Evolutionary conservation across 495 filamentous ascomycete species (phyloP).

Genomic region (Pseudevernia furfuracea): DNA sequence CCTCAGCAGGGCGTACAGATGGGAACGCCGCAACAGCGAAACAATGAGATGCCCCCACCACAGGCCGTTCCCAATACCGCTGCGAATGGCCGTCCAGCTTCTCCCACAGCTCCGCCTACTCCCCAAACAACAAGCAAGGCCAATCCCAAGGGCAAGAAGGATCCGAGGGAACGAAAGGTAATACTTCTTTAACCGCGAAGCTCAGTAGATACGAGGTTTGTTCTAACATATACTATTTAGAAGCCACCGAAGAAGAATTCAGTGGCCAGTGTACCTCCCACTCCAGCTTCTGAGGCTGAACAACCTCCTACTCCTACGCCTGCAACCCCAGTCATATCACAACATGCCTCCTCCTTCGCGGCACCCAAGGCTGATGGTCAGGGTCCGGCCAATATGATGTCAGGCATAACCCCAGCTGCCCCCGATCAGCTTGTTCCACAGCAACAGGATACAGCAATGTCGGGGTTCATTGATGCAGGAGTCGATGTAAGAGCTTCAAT

Average conservation of each 20-base stretch:
- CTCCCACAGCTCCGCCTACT: constrained; percentile 77
- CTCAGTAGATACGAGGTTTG: not conserved
- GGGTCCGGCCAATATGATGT: constrained; percentile 42
- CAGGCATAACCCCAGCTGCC: constrained; percentile 34
- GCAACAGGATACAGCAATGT: constrained; percentile 30
- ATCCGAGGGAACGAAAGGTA: constrained; percentile 74
- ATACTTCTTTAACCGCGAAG: constrained; percentile 28
- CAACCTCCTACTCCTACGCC: constrained; percentile 69
- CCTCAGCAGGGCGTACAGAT: constrained; percentile 54
- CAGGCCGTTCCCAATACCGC: constrained; percentile 61
- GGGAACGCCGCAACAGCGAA: constrained; percentile 68
- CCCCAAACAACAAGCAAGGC: constrained; percentile 72
- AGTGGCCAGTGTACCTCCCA: constrained; percentile 56
- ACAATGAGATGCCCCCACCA: constrained; percentile 83
- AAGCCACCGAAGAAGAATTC: constrained; percentile 65
- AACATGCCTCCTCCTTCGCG: constrained; percentile 56
- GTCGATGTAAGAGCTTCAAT: constrained; percentile 31
- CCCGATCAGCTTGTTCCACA: constrained; percentile 39
- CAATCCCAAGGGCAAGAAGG: constrained; percentile 75
- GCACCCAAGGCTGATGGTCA: constrained; percentile 40
- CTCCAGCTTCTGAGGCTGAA: constrained; percentile 67
- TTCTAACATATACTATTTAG: constrained; percentile 28
- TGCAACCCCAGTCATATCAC: constrained; percentile 79
- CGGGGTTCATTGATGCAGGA: constrained; percentile 24
- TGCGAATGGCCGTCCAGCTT: constrained; percentile 61